These are phyloP conservation scores for Rostrohypoxylon terebratum DNA, from an alignment of 495 filamentous ascomycete species.

Conservation along the genomic window DNA sequence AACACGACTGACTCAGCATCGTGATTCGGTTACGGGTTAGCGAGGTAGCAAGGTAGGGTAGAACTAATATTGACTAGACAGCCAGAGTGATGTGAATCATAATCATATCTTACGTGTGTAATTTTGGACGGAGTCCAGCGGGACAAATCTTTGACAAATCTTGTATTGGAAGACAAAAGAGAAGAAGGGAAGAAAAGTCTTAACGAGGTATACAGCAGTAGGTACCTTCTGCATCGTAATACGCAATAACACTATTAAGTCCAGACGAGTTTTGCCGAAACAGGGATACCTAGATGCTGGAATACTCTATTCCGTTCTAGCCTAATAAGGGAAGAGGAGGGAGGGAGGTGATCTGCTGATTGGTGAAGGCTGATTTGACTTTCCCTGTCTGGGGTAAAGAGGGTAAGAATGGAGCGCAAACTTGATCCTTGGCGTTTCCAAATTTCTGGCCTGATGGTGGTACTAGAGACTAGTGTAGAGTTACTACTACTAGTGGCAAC, in stretches of 20 bases:
- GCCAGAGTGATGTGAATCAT: neutral
- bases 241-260: neutral
- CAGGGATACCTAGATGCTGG: constrained; percentile 11
- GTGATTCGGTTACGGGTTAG: constrained; percentile 1
- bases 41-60: neutral
- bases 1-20: constrained; percentile 15
- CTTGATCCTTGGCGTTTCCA: constrained; percentile 39
- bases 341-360: constrained; percentile 16
- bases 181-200: neutral
- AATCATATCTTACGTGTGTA: constrained; percentile 11
- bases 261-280: constrained; percentile 22
- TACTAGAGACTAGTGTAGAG: constrained; percentile 19
- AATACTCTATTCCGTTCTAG: constrained; percentile 20
- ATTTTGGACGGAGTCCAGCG: neutral
- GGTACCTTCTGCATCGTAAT: constrained; percentile 8
- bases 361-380: constrained; percentile 17
- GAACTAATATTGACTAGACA: constrained; percentile 7
- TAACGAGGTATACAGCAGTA: neutral
- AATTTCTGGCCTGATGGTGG: constrained; percentile 35
- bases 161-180: neutral
- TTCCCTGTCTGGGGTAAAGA: constrained; percentile 32
- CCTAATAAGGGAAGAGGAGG: constrained; percentile 31
- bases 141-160: constrained; percentile 5
- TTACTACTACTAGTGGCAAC: constrained; percentile 1
- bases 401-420: constrained; percentile 27